Evolutionary conservation across 176 grass and related monocot species (phyloP).

Genomic region (Oryza rufipogon): DNA sequence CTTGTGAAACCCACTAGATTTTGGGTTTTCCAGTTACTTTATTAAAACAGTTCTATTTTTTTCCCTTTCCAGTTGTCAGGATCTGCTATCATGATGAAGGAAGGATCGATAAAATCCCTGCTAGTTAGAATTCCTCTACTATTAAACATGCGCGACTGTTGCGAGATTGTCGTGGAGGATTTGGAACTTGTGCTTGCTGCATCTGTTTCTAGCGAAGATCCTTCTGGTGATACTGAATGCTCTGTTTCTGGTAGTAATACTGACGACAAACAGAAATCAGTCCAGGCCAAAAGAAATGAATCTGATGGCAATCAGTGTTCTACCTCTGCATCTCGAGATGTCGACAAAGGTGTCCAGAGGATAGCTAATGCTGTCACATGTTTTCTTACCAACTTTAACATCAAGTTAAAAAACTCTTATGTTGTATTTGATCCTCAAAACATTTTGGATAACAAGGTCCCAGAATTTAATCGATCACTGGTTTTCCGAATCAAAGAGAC

Average conservation of each 20-base stretch:
- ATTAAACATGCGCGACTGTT: conserved; percentile 37
- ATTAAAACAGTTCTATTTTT: conserved; percentile 15
- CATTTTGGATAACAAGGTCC: conserved; percentile 47
- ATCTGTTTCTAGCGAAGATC: conserved; percentile 56
- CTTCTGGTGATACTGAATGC: conserved; percentile 50
- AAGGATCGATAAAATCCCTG: conserved; percentile 94
- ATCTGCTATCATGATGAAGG: conserved; percentile 71
- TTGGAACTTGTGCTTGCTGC: conserved; percentile 83
- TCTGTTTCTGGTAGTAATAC: conserved; percentile 51
- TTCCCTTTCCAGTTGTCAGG: conserved; percentile 70
- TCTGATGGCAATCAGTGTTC: conserved; percentile 50
- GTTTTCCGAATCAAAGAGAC: conserved; percentile 88
- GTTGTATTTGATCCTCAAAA: conserved; percentile 81
- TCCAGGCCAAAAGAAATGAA: conserved; percentile 44
- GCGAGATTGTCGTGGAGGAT: conserved; percentile 84
- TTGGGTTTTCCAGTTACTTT: neutral
- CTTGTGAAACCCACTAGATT: neutral
- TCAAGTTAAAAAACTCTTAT: conserved; percentile 80
- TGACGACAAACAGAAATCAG: conserved; percentile 38
- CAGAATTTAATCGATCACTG: conserved; percentile 58
- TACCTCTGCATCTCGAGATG: conserved; percentile 66
- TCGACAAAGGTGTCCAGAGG: conserved; percentile 93
- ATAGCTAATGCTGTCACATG: conserved; percentile 89
- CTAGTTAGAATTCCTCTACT: conserved; percentile 78
- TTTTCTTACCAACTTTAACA: conserved; percentile 91